Percentiles rank a stretch among this genome's conserved stretches.
Conservation (phyloP, 2,329 filamentous ascomycete genomes). For the Nemania sp. region DNA sequence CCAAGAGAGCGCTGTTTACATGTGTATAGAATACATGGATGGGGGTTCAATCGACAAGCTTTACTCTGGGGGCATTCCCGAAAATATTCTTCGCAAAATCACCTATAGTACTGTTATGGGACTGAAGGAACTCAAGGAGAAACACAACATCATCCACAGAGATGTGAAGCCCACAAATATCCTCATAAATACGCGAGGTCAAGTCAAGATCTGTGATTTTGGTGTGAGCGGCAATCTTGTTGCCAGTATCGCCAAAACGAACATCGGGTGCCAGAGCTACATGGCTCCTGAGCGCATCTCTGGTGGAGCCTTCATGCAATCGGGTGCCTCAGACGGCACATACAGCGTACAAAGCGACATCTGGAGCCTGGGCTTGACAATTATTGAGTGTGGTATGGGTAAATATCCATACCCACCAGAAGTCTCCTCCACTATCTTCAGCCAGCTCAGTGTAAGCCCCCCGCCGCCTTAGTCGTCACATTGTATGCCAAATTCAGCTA, state of each 20-base stretch:
- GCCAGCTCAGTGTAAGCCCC: slow-evolving; percentile 90
- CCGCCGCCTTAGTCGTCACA: slow-evolving; percentile 33
- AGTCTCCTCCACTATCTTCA: slow-evolving; percentile 98
- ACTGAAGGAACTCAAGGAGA: slow-evolving; percentile 90
- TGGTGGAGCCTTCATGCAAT: slow-evolving; percentile 75
- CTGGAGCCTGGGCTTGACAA: slow-evolving; percentile 91
- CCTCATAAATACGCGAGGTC: slow-evolving; percentile 82
- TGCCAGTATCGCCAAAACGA: slow-evolving; percentile 96
- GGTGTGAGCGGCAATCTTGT: slow-evolving; percentile 96
- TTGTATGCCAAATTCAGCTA: slow-evolving; percentile 15
- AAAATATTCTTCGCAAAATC: slow-evolving; percentile 86
- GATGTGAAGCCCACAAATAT: slow-evolving; percentile 99
- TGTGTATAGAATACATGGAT: slow-evolving; percentile 99
- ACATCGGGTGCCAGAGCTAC: slow-evolving; percentile 98
- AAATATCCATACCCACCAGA: slow-evolving; percentile 96
- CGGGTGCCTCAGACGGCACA: slow-evolving; percentile 75
- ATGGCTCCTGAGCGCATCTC: slow-evolving; percentile 98
- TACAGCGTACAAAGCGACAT: slow-evolving; percentile 98
- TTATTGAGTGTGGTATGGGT: slow-evolving; percentile 95
- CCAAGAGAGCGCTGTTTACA: slow-evolving; percentile 97
- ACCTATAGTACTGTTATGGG: slow-evolving; percentile 88
- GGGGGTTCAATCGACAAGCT: slow-evolving; percentile 97
- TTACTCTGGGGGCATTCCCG: slow-evolving; percentile 87
- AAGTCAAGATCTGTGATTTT: slow-evolving; percentile 98
- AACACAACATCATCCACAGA: slow-evolving; percentile 98